A percentile compares a stretch with the other conserved stretches of the same genome.
phyloP scores from a whole-genome alignment of 148 eudicot species.

The Dianthus caryophyllus region DNA sequence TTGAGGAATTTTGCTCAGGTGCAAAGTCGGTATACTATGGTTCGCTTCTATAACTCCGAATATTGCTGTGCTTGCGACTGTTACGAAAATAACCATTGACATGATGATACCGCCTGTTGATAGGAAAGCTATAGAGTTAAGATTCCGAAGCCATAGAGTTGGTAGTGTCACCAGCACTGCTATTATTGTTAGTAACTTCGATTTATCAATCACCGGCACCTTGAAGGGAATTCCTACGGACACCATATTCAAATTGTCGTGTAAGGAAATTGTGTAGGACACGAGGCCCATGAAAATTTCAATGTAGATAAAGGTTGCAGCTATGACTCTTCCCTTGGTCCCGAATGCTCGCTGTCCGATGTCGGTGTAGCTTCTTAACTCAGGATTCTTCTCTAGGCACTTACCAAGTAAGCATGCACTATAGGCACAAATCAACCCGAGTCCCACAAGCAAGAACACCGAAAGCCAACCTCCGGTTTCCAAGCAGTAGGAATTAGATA shows the following conservation, averaged over 20 bases:
- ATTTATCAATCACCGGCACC: slow-evolving; percentile 24
- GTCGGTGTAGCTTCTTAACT: slow-evolving; percentile 55
- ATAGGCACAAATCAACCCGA: slow-evolving; percentile 51
- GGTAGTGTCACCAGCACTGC: slow-evolving; percentile 73
- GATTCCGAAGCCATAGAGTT: slow-evolving; percentile 67
- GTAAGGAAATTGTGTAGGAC: slow-evolving; percentile 81
- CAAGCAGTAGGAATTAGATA: slow-evolving; percentile 68
- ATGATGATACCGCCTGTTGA: slow-evolving; percentile 59
- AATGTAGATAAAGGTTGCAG: slow-evolving; percentile 49
- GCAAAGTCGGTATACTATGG: slow-evolving; percentile 42
- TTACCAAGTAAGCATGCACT: slow-evolving; percentile 69
- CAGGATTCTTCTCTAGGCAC: slow-evolving; percentile 50
- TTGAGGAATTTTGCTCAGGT: slow-evolving; percentile 49
- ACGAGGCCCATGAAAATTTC: slow-evolving; percentile 79
- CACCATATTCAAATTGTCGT: slow-evolving; percentile 58
- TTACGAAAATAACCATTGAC: slow-evolving; percentile 49
- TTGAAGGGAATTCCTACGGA: slow-evolving; percentile 32
- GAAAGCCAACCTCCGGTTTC: slow-evolving; percentile 74
- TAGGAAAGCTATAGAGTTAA: slow-evolving; percentile 62
- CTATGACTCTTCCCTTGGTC: slow-evolving; percentile 42
- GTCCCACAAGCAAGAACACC: slow-evolving; percentile 50
- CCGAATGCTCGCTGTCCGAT: slow-evolving; percentile 68
- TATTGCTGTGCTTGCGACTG: slow-evolving; percentile 48
- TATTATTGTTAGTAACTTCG: slow-evolving; percentile 51
- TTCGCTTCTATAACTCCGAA: slow-evolving; percentile 40